Base-by-base conservation (phyloP, 129 eudicot species). In the Flaveria trinervia region DNA sequence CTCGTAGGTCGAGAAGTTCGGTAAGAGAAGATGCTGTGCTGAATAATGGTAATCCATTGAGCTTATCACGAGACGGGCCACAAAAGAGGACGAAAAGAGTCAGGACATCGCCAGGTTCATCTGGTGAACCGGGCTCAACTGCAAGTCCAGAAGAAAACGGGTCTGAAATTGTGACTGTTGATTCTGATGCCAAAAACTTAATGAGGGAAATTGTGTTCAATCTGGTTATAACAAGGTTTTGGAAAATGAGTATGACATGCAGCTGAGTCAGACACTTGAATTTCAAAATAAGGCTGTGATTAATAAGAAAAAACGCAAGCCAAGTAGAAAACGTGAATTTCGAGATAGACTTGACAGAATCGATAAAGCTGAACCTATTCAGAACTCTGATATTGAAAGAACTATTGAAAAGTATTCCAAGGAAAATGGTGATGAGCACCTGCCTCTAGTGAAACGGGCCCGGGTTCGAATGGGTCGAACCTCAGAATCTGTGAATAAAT, bases 391-490 rank as follows among this genome's bases (percentile, higher is more conserved):
- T 57, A 45, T 28, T 74, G 89, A 77, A 68, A 75, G 46, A 45
- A 7, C 59, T 4, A 57, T 5, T 45, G 90, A 70, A 41, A 86
- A 65, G 65, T 54, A 67, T 68, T 39, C 85, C 1, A 86, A 89
- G 79, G 96, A 89, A 65, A 88, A 87, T 68, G 92, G 99, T 70
- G 99, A 94, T 76, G 90, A 94, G 82, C 99, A 94, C 72, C 68
- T 94, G 71, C 98, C 98, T 4, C 36, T 94, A 57, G 89, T 91
- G 69, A 94, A 94, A 77, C 82, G 99, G 83, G 99, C 97, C 51
- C 81, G 99, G 77, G 93, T 91, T 75, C 87, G 99, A 48, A 91
- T 91, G 99, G 92, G 99, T 39, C 83, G 82, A 70, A 43, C 85
- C 41, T 71, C 87, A 5, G 85, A 79, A 60, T 59, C 85, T n/a